A percentile compares a stretch with the other conserved stretches of the same genome.
These are phyloP conservation scores for Cladosporium sp. DNA, from an alignment of 2,329 filamentous ascomycete genomes.

Conservation along the genomic window DNA sequence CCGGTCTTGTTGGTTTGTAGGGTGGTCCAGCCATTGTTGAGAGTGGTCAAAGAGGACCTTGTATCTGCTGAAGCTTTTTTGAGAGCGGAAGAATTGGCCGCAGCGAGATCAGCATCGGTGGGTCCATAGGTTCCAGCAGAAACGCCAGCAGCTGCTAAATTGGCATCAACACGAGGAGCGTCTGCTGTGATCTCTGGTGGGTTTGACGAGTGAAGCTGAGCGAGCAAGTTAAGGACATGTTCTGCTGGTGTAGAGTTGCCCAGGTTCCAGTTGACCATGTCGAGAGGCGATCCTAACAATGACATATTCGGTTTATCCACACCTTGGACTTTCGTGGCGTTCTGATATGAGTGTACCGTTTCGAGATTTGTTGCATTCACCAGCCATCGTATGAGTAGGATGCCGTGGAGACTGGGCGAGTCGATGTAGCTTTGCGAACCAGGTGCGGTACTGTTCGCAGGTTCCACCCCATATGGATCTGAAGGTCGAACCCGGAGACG, in stretches of 20 bases:
- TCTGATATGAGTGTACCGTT: slow-evolving; percentile 13
- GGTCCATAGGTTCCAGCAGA: slow-evolving; percentile 8
- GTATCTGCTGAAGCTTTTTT: not conserved
- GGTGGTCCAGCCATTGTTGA: slow-evolving; percentile 18
- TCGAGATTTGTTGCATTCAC: slow-evolving; percentile 15
- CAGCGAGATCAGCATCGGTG: slow-evolving; percentile 5
- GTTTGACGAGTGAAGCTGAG: not conserved
- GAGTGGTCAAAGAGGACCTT: not conserved
- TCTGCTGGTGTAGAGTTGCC: slow-evolving; percentile 9
- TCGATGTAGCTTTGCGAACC: slow-evolving; percentile 7
- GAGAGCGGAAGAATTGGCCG: slow-evolving; percentile 13
- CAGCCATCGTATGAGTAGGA: slow-evolving; percentile 17
- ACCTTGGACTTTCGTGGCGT: not conserved
- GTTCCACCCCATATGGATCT: not conserved
- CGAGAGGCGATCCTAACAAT: not conserved
- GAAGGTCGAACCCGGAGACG: slow-evolving; percentile 1
- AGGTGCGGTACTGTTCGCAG: not conserved
- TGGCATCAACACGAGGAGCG: not conserved
- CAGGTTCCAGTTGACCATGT: slow-evolving; percentile 5
- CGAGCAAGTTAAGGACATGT: slow-evolving; percentile 15
- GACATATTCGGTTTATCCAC: not conserved
- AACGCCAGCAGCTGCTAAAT: slow-evolving; percentile 13
- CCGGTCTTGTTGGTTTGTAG: slow-evolving; percentile 10
- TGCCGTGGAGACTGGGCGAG: slow-evolving; percentile 17
- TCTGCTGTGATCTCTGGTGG: not conserved